Evolutionary conservation across 805 yeast genomes (phyloP).

Genomic region (Brettanomyces anomalus): DNA sequence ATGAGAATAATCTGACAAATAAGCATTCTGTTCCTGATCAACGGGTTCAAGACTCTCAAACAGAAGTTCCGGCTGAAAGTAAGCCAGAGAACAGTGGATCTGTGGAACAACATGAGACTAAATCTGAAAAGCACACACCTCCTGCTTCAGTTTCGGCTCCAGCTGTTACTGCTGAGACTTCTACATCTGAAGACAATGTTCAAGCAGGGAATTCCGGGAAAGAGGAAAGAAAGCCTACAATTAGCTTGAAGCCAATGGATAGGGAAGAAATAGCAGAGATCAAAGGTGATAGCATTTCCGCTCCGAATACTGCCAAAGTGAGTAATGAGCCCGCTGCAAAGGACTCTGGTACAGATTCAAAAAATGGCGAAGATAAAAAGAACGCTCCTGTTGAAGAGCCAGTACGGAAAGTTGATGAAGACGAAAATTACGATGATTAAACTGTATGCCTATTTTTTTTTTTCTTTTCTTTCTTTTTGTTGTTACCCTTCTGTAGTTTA

Average conservation of each 20-base stretch:
- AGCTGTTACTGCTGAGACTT: neutral
- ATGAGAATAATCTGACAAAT: too few relatives aligned
- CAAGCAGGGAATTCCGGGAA: neutral
- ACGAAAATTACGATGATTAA: constrained; percentile 4
- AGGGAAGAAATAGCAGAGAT: constrained; percentile 3
- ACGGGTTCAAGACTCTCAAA: too few relatives aligned
- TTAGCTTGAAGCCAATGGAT: constrained; percentile 4
- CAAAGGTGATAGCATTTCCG: neutral
- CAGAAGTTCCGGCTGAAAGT: too few relatives aligned
- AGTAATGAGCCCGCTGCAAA: neutral
- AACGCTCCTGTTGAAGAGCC: neutral
- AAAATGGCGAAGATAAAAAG: neutral
- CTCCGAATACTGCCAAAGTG: neutral
- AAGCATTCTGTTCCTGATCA: too few relatives aligned
- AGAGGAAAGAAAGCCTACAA: neutral
- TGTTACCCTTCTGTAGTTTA: too few relatives aligned
- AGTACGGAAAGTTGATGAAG: constrained; percentile 6
- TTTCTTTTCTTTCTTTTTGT: too few relatives aligned
- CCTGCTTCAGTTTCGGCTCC: neutral
- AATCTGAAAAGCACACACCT: neutral
- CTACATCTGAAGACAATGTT: neutral
- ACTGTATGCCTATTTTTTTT: too few relatives aligned
- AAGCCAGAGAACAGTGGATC: too few relatives aligned
- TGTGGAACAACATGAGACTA: too few relatives aligned
- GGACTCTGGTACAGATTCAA: neutral